Conservation (phyloP, 768 basidiomycete genomes). For the Russula abietina region DNA sequence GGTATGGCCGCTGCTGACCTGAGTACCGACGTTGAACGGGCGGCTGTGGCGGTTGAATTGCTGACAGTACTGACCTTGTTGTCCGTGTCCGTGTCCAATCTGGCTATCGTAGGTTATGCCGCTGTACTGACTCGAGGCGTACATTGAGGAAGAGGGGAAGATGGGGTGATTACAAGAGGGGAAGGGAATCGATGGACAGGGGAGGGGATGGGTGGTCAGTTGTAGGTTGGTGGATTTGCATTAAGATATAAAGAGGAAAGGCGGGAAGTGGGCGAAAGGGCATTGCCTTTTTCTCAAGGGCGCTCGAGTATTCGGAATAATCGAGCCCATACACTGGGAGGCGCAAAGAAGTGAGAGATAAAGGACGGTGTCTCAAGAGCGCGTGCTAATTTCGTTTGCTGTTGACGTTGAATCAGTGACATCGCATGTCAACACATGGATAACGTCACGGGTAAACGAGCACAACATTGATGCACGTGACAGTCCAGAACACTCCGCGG, state of each 20-base stretch:
- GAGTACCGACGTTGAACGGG: slow-evolving; percentile 21
- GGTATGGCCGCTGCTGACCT: slow-evolving; percentile 19
- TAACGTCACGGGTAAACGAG: too few species aligned
- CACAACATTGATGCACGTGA: too few species aligned
- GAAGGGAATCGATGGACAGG: too few species aligned
- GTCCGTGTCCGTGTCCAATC: slow-evolving; percentile 7
- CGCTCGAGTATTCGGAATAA: neutral
- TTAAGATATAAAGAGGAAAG: neutral
- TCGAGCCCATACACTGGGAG: neutral
- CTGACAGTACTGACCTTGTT: slow-evolving; percentile 15
- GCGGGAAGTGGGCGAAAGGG: slow-evolving; percentile 19
- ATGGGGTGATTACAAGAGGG: neutral
- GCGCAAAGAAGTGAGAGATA: too few species aligned
- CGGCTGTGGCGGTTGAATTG: slow-evolving; percentile 18
- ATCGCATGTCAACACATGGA: too few species aligned
- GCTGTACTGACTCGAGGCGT: slow-evolving; percentile 5
- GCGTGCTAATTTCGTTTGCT: too few species aligned
- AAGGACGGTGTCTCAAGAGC: too few species aligned
- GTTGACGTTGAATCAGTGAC: too few species aligned
- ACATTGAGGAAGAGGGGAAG: slow-evolving; percentile 2
- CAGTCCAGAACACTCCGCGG: too few species aligned
- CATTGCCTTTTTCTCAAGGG: slow-evolving; percentile 21
- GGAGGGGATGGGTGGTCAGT: too few species aligned
- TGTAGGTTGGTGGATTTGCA: neutral
- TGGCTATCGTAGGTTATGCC: slow-evolving; percentile 6